phyloP scores from a whole-genome alignment of 2,329 filamentous ascomycete species.

The Alternaria dauci region DNA sequence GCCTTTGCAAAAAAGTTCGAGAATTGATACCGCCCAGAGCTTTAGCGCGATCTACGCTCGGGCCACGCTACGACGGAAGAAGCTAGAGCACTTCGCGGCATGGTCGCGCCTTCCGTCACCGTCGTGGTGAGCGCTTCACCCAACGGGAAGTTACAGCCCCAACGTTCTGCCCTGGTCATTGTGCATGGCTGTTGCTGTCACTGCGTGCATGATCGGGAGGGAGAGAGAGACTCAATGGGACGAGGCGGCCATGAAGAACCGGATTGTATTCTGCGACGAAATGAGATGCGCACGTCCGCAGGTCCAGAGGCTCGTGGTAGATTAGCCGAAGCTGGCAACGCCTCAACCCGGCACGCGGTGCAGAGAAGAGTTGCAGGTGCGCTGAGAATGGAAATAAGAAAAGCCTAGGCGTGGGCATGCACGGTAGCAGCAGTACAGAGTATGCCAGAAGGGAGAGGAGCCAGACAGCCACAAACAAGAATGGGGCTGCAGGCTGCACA shows the following conservation, averaged over 20 bases:
- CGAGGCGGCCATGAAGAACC: neutral
- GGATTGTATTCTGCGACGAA: neutral
- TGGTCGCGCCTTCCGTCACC: conserved; percentile 36
- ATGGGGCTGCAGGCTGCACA: conserved; percentile 19
- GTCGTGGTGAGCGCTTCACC: conserved; percentile 22
- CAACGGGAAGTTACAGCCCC: conserved; percentile 27
- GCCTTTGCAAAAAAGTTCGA: conserved; percentile 33
- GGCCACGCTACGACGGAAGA: conserved; percentile 16
- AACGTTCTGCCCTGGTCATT: conserved; percentile 21
- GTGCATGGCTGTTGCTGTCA: conserved; percentile 13
- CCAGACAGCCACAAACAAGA: conserved; percentile 2
- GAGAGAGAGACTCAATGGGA: neutral
- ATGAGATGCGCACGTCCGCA: conserved; percentile 4
- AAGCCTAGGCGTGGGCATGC: conserved; percentile 2
- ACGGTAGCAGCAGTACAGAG: neutral
- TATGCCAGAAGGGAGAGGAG: neutral
- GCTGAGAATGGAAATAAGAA: conserved; percentile 15
- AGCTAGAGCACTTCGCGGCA: conserved; percentile 10
- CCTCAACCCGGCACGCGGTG: conserved; percentile 26
- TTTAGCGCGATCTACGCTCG: conserved; percentile 29
- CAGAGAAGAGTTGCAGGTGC: conserved; percentile 13
- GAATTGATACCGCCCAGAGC: conserved; percentile 37
- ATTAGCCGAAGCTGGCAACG: conserved; percentile 29
- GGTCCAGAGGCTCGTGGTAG: conserved; percentile 13
- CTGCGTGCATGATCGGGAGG: neutral